phyloP scores from a whole-genome alignment of 2,329 filamentous ascomycete species.

The Aschersonia sp. region DNA sequence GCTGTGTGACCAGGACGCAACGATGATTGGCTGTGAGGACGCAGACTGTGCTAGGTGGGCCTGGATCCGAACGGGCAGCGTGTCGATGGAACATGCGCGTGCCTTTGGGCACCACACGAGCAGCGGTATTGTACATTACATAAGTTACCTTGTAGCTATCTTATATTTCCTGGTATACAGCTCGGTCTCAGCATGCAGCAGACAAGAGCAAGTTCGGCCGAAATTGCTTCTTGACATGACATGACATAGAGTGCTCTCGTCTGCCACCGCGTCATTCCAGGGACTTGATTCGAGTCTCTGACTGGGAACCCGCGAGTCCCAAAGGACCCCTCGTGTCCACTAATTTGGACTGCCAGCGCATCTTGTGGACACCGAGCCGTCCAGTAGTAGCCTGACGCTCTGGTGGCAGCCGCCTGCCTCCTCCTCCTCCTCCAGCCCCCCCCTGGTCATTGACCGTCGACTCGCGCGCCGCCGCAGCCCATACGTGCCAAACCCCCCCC shows the following conservation, averaged over 20 bases:
- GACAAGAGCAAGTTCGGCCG: too few species aligned
- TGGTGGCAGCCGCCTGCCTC: neutral
- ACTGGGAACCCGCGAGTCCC: neutral
- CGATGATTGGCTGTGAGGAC: neutral
- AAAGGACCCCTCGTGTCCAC: neutral
- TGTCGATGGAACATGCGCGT: neutral
- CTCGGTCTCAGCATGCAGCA: too few species aligned
- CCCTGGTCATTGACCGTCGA: neutral
- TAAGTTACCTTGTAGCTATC: too few species aligned
- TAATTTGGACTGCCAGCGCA: neutral
- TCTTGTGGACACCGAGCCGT: neutral
- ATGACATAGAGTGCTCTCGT: too few species aligned
- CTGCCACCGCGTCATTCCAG: too few species aligned
- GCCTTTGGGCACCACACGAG: neutral
- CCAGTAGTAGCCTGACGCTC: neutral
- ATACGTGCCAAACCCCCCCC: constrained; percentile 6
- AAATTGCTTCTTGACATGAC: too few species aligned
- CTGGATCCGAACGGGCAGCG: too few species aligned
- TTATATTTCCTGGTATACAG: too few species aligned
- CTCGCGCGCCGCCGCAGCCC: neutral
- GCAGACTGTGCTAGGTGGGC: too few species aligned
- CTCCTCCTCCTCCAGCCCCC: neutral
- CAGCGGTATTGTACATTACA: too few species aligned
- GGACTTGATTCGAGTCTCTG: neutral
- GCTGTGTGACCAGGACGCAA: neutral